Base-by-base conservation (phyloP, 139 green algal genomes). In the Monoraphidium neglectum region DNA sequence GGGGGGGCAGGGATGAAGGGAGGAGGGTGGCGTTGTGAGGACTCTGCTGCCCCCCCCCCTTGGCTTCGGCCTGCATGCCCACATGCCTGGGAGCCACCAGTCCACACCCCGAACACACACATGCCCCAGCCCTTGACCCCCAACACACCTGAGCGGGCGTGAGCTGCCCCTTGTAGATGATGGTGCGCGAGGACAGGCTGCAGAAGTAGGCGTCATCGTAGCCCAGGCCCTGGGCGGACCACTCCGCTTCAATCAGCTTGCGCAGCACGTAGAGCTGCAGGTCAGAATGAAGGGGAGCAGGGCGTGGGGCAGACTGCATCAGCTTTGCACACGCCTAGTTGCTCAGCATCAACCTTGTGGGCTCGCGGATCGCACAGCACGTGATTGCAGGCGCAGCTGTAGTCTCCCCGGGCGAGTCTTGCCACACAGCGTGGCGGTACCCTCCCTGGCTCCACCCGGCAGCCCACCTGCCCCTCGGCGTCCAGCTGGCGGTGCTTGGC, bases 111-210 rank as follows among this genome's bases (percentile, higher is more conserved):
- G n/a, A n/a, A n/a, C n/a, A n/a, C n/a, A n/a, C n/a, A n/a, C n/a
- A n/a, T n/a, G n/a, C n/a, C n/a, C n/a, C n/a, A 18, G 35, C 23
- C 30, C 23, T 6, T 18, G 63, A n/a, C n/a, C 32, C 33, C 30
- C 5, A 4, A 2, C 60, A 24, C 76, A 91, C 90, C 83, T 97
- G 92, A 60, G 86, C 88, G 1, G 95, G 91, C 26, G 90, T 97
- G 26, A 98, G 94, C 90, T 98, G 95, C 6, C 95, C 95, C 89
- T 98, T 98, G 90, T 98, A 98, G 46, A 98, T 93, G 10, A 98
- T 84, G 21, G 95, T 98, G 57, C 84, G 83, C 5, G 84, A 90
- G 51, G 90, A 97, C 43, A 98, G 84, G 37, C 91, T 97, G 87
- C 91, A 97, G 77, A 97, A 91, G 89, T 98, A 98, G 78, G 84